Evolutionary conservation across 1,139 yeast genomes (phyloP), one percentile per base, ranked within the genome.

Genomic region (Protomyces arabidopsidicola): DNA sequence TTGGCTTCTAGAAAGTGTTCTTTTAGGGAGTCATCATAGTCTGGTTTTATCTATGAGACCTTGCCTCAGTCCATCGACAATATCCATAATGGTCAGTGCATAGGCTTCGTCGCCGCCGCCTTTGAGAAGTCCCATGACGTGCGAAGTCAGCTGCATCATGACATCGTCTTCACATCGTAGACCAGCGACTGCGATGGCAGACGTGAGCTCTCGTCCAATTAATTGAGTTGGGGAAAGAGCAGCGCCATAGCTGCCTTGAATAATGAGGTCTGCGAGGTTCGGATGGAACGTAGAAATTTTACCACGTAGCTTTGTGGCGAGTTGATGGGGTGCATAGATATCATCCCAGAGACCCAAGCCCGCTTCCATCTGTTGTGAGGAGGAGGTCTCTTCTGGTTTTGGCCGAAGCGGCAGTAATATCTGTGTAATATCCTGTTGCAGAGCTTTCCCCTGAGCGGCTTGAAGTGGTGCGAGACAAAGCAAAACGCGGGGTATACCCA

Each of bases 401-500:
- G 48, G 12, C 18, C 62, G 42, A 18, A 52, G 42, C 8, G 55
- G 56, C 5, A n/a, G 24, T 6, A 27, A 14, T 9, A 27, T 27
- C 53, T 50, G 10, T 14, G 34, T 10, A 14, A 50, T 24, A 4
- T n/a, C 36, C 12, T 35, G 53, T 6, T 31, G 34, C n/a, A 58
- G 53, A 20, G 12, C 45, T n/a, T 16, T 20, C 2, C 56, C 55
- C 14, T 58, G 62, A 3, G 56, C 56, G 31, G 31, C 20, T 27
- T 58, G 52, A 8, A 58, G 34, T 16, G 62, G 56, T 12, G 52
- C 56, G 42, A 58, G n/a, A 45, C 62, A 24, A 9, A 54, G 16
- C 45, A 58, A 38, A 50, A 58, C 62, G 53, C 62, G 62, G 12
- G 62, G 62, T 18, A 58, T 58, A 42, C 62, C 62, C 16, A 58